phyloP scores from a whole-genome alignment of 1,284 basidiomycete genomes.

The Cutaneotrichosporon spelunceum region DNA sequence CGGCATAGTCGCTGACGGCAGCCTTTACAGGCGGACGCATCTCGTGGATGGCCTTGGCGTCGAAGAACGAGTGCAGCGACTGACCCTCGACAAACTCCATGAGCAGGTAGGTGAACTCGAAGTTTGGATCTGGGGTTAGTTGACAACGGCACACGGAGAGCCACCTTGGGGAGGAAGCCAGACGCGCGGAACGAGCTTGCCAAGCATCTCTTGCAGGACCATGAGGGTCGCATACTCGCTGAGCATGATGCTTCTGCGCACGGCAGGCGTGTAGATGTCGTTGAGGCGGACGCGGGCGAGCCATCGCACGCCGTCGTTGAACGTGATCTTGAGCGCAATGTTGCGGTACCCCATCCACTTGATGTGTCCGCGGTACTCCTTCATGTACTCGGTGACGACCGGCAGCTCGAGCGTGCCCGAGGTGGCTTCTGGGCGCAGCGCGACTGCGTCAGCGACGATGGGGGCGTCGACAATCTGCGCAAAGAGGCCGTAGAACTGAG shows the following conservation, averaged over 20 bases:
- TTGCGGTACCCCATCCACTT: constrained; percentile 14
- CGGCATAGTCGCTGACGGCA: constrained; percentile 7
- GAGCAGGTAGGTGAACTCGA: constrained; percentile 4
- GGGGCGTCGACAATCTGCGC: constrained; percentile 6
- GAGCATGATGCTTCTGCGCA: constrained; percentile 4
- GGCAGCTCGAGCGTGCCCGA: constrained; percentile 2
- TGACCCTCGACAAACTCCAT: constrained; percentile 10
- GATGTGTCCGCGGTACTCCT: constrained; percentile 9
- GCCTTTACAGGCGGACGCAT: background rate
- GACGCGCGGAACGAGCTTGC: background rate
- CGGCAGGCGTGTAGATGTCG: background rate
- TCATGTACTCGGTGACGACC: background rate
- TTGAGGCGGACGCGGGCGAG: constrained; percentile 9
- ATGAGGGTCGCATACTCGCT: constrained; percentile 10
- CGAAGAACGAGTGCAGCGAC: constrained; percentile 12
- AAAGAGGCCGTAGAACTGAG: constrained; percentile 4
- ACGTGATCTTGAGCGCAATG: constrained; percentile 6
- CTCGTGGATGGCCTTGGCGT: constrained; percentile 1
- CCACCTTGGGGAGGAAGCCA: constrained; percentile 5
- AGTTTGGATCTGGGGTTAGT: background rate
- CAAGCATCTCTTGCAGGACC: background rate
- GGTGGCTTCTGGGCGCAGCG: background rate
- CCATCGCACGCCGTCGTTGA: constrained; percentile 10
- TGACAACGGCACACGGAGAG: background rate
- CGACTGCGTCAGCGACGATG: background rate